These are phyloP conservation scores for Eucalyptus marginata DNA, from an alignment of 345 rosid species.

Conservation along the genomic window DNA sequence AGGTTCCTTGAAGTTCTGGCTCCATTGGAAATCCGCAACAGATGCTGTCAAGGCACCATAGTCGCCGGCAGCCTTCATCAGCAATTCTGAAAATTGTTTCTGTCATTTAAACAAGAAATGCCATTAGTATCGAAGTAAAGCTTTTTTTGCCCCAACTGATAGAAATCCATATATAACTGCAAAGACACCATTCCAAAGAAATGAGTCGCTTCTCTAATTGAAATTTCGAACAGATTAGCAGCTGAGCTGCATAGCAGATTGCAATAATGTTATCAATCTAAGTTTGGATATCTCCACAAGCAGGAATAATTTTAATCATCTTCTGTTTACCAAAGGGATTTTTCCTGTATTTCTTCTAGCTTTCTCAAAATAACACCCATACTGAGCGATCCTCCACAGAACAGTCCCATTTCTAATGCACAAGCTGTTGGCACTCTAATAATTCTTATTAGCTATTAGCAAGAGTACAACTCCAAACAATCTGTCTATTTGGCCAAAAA, in stretches of 20 bases:
- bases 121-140: not conserved
- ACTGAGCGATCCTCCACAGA: not conserved
- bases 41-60: slow-evolving; percentile 94
- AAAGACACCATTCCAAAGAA: not conserved
- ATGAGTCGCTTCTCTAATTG: not conserved
- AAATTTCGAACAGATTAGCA: not conserved
- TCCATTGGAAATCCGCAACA: slow-evolving; percentile 91
- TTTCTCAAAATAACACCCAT: not conserved
- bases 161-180: not conserved
- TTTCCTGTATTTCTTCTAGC: not conserved
- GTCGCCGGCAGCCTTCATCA: slow-evolving; percentile 97
- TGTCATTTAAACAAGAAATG: slow-evolving; percentile 9
- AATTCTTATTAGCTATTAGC: not conserved
- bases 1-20: slow-evolving; percentile 94
- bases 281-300: not conserved
- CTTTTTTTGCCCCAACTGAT: not conserved
- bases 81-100: slow-evolving; percentile 97
- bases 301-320: not conserved
- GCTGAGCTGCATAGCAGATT: not conserved
- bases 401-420: not conserved
- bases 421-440: not conserved
- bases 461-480: not conserved
- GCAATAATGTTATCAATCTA: not conserved
- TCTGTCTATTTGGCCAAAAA: not conserved
- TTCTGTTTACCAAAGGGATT: not conserved